Conservation (phyloP, 1,284 basidiomycete genomes). For the Ustilago nuda region DNA sequence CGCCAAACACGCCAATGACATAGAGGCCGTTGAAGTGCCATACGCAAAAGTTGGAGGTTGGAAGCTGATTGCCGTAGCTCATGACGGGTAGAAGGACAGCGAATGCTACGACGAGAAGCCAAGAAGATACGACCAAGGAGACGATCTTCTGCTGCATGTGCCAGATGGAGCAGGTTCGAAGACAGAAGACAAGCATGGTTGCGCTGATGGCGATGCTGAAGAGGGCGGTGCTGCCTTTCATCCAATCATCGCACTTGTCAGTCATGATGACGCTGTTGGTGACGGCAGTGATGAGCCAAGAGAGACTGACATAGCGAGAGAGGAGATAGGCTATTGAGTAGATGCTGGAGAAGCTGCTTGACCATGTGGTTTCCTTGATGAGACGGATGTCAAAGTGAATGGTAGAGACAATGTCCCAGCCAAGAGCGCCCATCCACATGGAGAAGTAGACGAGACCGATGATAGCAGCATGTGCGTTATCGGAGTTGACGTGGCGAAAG, state of each 20-base stretch:
- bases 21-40: constrained; percentile 49
- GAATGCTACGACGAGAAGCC: constrained; percentile 49
- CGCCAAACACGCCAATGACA: constrained; percentile 47
- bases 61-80: constrained; percentile 35
- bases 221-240: constrained; percentile 42
- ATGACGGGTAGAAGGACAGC: constrained; percentile 47
- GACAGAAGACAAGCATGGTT: constrained; percentile 59
- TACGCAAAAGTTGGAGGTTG: constrained; percentile 52
- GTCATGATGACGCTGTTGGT: constrained; percentile 53
- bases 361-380: constrained; percentile 52
- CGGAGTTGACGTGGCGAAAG: constrained; percentile 44
- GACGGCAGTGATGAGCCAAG: constrained; percentile 54
- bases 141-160: constrained; percentile 48
- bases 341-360: constrained; percentile 47
- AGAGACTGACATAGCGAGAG: constrained; percentile 54
- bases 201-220: constrained; percentile 55
- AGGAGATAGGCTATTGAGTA: constrained; percentile 60
- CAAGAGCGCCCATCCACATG: constrained; percentile 62
- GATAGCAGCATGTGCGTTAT: constrained; percentile 47
- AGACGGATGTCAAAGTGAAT: constrained; percentile 54
- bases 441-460: constrained; percentile 56
- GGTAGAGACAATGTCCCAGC: constrained; percentile 61
- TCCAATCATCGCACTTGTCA: constrained; percentile 40
- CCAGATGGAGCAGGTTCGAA: constrained; percentile 60
- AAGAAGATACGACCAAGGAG: constrained; percentile 46